Conservation (phyloP, 2,329 filamentous ascomycete genomes). For the Pseudofabraea citricarpa region DNA sequence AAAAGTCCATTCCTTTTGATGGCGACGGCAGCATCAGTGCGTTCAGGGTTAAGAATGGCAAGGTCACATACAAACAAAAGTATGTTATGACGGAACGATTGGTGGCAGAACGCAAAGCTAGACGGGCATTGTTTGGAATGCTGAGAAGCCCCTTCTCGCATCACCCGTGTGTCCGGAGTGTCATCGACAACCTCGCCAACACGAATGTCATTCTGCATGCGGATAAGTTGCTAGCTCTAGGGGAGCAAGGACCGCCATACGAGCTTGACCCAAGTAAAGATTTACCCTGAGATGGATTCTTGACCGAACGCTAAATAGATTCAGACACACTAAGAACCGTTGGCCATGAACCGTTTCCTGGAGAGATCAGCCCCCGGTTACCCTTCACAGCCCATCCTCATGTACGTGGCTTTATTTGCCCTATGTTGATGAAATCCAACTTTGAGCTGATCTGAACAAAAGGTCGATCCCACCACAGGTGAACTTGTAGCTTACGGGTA, state of each 20-base stretch:
- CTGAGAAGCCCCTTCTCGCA: constrained; percentile 54
- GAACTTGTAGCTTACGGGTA: background rate
- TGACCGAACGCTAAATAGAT: too few relatives aligned
- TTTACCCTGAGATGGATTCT: too few relatives aligned
- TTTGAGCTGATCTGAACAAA: background rate
- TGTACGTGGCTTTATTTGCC: background rate
- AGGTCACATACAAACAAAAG: constrained; percentile 17
- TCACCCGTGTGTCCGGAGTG: constrained; percentile 45
- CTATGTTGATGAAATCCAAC: background rate
- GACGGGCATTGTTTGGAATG: constrained; percentile 38
- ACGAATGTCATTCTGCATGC: constrained; percentile 54
- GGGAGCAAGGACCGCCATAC: constrained; percentile 46
- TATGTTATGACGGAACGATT: constrained; percentile 23
- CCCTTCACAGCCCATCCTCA: background rate
- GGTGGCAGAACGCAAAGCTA: constrained; percentile 13
- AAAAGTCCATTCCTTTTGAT: constrained; percentile 9
- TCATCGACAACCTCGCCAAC: constrained; percentile 50
- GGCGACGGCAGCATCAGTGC: constrained; percentile 22
- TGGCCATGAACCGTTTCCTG: background rate
- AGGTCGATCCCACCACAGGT: background rate
- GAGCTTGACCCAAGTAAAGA: constrained; percentile 31
- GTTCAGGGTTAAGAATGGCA: constrained; percentile 19
- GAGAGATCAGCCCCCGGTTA: background rate
- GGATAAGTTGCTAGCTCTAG: constrained; percentile 46
- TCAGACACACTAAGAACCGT: background rate